These are phyloP conservation scores for Candida dajiaensis DNA, from an alignment of 805 yeast genomes.

Conservation along the genomic window DNA sequence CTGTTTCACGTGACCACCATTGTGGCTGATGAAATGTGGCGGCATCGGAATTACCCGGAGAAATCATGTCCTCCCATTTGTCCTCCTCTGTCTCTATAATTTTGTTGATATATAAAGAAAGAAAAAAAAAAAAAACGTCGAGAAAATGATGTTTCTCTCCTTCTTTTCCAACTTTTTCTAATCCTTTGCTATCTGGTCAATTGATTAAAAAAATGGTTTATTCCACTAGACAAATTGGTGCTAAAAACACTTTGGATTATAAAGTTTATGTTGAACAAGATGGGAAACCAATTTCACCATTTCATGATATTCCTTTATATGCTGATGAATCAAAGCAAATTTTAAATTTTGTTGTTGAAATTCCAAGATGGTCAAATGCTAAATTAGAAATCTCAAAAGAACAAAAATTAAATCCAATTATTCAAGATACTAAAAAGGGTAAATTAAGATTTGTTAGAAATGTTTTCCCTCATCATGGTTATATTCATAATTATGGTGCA, in stretches of 20 bases:
- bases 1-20: too few relatives aligned
- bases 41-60: too few relatives aligned
- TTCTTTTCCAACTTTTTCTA: neutral
- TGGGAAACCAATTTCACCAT: constrained; percentile 90
- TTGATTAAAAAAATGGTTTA: constrained; percentile 51
- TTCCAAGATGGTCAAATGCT: constrained; percentile 98
- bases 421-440: constrained; percentile 97
- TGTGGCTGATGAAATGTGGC: too few relatives aligned
- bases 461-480: constrained; percentile 98
- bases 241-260: constrained; percentile 92
- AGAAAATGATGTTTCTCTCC: neutral
- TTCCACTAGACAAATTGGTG: constrained; percentile 90
- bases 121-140: neutral
- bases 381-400: constrained; percentile 93
- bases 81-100: too few relatives aligned
- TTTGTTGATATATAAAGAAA: too few relatives aligned
- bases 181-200: neutral
- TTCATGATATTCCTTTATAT: constrained; percentile 89
- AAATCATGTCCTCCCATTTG: too few relatives aligned
- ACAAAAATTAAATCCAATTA: constrained; percentile 79
- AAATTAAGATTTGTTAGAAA: constrained; percentile 93
- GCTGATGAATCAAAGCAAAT: constrained; percentile 91
- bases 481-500: constrained; percentile 97
- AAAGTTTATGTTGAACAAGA: constrained; percentile 86
- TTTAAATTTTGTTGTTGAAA: constrained; percentile 89